Conservation (phyloP, 495 filamentous ascomycete genomes). For the Annulohypoxylon moriforme region DNA sequence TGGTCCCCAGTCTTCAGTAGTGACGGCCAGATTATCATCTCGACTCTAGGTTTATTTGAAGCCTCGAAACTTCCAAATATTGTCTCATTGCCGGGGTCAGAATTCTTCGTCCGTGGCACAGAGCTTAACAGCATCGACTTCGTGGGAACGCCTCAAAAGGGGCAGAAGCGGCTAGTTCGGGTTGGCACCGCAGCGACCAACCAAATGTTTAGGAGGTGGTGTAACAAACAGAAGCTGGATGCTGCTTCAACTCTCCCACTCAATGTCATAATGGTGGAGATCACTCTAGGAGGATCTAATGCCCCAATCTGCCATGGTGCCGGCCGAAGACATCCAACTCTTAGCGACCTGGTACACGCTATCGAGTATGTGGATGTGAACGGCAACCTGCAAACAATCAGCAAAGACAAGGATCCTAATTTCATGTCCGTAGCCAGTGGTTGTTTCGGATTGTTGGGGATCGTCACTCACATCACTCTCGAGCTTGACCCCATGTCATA, state of each 20-base stretch:
- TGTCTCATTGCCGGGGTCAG: constrained; percentile 46
- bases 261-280: constrained; percentile 65
- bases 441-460: constrained; percentile 63
- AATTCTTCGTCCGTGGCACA: constrained; percentile 47
- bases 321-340: constrained; percentile 56
- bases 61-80: constrained; percentile 56
- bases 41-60: constrained; percentile 56
- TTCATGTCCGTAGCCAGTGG: constrained; percentile 60
- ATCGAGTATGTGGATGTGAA: constrained; percentile 66
- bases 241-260: constrained; percentile 56
- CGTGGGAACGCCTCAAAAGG: constrained; percentile 35
- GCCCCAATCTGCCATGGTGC: constrained; percentile 65
- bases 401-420: constrained; percentile 49
- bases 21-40: constrained; percentile 63
- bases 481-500: constrained; percentile 65
- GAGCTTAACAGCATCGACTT: constrained; percentile 54
- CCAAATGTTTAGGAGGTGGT: constrained; percentile 63
- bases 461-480: constrained; percentile 66
- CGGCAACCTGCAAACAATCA: constrained; percentile 57
- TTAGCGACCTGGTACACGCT: constrained; percentile 60
- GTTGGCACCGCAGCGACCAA: constrained; percentile 61
- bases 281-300: constrained; percentile 64
- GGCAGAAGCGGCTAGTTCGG: constrained; percentile 50
- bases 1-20: constrained; percentile 59
- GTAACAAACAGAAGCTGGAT: constrained; percentile 50